A percentile compares a stretch with the other conserved stretches of the same genome.
These are phyloP conservation scores for Colletotrichum godetiae DNA, from an alignment of 2,329 filamentous ascomycete genomes.

Conservation along the genomic window DNA sequence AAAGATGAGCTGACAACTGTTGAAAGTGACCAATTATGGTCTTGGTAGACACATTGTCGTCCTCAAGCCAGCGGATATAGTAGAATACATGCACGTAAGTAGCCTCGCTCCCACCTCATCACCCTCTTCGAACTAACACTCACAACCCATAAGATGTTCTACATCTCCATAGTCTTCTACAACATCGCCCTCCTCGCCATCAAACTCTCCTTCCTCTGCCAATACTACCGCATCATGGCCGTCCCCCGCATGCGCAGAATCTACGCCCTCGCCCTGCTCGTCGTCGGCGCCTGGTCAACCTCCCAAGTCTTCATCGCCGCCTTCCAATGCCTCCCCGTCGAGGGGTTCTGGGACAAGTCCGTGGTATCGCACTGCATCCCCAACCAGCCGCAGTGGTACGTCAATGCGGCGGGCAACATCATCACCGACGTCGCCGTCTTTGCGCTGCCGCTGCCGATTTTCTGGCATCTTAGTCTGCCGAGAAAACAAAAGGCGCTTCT, in stretches of 20 bases:
- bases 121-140: not conserved
- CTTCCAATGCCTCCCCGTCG: slow-evolving; percentile 42
- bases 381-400: slow-evolving; percentile 38
- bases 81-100: slow-evolving; percentile 22
- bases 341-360: slow-evolving; percentile 42
- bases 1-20: not conserved
- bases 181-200: slow-evolving; percentile 42
- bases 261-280: slow-evolving; percentile 41
- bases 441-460: slow-evolving; percentile 41
- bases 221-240: slow-evolving; percentile 49
- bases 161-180: slow-evolving; percentile 46
- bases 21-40: slow-evolving; percentile 29
- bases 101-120: not conserved
- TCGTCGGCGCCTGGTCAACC: slow-evolving; percentile 43
- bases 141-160: slow-evolving; percentile 39
- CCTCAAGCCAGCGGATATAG: slow-evolving; percentile 1
- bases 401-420: slow-evolving; percentile 43
- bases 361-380: slow-evolving; percentile 38
- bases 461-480: slow-evolving; percentile 40
- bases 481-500: slow-evolving; percentile 40
- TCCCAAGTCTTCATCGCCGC: slow-evolving; percentile 41
- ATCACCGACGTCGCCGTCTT: slow-evolving; percentile 42
- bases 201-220: slow-evolving; percentile 50
- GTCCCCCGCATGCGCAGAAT: slow-evolving; percentile 41
- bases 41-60: slow-evolving; percentile 35